phyloP scores from a whole-genome alignment of 1,139 yeast genomes.

The Debaryomyces subglobosus region DNA sequence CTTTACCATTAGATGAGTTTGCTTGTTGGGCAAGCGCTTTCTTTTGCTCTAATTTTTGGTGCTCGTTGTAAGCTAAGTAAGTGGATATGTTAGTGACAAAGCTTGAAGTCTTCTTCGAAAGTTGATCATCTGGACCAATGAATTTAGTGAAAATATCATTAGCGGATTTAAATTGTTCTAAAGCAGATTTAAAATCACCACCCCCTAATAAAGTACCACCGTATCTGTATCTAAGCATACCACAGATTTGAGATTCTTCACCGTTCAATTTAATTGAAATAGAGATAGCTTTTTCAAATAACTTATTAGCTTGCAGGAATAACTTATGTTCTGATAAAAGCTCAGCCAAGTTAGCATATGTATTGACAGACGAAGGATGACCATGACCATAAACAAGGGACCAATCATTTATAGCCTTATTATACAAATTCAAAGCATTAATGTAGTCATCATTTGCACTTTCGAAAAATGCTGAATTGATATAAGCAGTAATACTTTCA shows the following conservation, averaged over 20 bases:
- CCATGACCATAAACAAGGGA: constrained; percentile 53
- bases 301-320: constrained; percentile 35
- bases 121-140: constrained; percentile 64
- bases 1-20: constrained; percentile 14
- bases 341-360: constrained; percentile 66
- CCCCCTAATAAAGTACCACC: constrained; percentile 64
- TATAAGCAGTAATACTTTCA: constrained; percentile 71
- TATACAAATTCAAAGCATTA: constrained; percentile 65
- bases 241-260: constrained; percentile 58
- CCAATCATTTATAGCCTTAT: constrained; percentile 65
- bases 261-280: constrained; percentile 57
- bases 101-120: constrained; percentile 63
- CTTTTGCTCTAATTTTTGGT: constrained; percentile 34
- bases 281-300: constrained; percentile 53
- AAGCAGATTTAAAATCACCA: constrained; percentile 58
- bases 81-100: constrained; percentile 58
- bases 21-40: constrained; percentile 24
- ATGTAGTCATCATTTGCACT: constrained; percentile 58
- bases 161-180: constrained; percentile 54
- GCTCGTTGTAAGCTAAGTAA: constrained; percentile 40
- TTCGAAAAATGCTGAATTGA: constrained; percentile 78
- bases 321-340: constrained; percentile 57
- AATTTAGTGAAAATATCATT: constrained; percentile 56
- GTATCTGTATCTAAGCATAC: constrained; percentile 61
- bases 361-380: constrained; percentile 72